phyloP scores from a whole-genome alignment of 2,329 filamentous ascomycete genomes.

The Paraphaeosphaeria minitans region DNA sequence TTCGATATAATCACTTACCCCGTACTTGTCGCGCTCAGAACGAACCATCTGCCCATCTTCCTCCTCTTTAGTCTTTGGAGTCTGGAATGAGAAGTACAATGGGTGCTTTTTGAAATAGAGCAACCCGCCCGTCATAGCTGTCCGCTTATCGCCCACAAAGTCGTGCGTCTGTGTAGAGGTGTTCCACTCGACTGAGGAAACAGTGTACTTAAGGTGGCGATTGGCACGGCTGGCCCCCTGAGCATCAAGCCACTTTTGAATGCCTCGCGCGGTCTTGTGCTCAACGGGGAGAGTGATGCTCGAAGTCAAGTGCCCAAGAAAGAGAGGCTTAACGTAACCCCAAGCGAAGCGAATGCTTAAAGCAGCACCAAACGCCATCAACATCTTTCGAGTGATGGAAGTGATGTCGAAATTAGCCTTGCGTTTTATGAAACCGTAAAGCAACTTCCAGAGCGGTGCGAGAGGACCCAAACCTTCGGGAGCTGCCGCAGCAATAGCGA shows the following conservation, averaged over 20 bases:
- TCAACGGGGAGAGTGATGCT: background rate
- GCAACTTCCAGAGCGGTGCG: background rate
- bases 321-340: background rate
- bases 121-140: background rate
- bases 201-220: background rate
- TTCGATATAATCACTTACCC: no score
- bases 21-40: no score
- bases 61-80: no score
- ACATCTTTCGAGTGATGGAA: background rate
- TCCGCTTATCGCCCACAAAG: background rate
- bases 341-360: background rate
- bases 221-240: background rate
- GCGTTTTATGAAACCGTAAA: background rate
- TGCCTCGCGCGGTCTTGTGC: background rate
- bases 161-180: background rate
- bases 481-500: background rate
- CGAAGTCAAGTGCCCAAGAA: background rate
- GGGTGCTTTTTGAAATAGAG: background rate
- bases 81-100: background rate
- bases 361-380: background rate
- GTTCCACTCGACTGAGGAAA: background rate
- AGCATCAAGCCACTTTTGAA: background rate
- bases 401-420: background rate
- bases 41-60: no score
- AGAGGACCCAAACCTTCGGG: background rate